A percentile compares a stretch with the other conserved stretches of the same genome.
Evolutionary conservation across 495 filamentous ascomycete genomes (phyloP).

Genomic region (Talaromyces stipitatus): DNA sequence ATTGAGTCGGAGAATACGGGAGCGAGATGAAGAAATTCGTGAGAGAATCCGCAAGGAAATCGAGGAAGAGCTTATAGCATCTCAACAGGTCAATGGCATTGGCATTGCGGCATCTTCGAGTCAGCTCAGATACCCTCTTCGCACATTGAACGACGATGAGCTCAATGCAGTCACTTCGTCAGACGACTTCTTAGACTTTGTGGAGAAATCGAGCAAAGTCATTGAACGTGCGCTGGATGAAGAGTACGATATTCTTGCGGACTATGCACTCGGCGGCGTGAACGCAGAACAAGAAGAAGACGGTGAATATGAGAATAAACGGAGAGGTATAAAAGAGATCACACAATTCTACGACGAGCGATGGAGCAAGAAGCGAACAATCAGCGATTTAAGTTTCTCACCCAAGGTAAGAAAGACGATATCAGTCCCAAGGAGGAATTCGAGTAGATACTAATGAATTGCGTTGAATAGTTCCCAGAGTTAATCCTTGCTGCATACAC

Average conservation of each 20-base stretch:
- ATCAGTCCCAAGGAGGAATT: too few species aligned
- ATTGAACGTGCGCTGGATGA: constrained; percentile 93
- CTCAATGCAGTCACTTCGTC: constrained; percentile 85
- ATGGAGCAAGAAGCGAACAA: constrained; percentile 96
- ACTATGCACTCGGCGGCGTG: constrained; percentile 73
- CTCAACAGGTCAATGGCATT: constrained; percentile 49
- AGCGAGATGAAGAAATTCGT: constrained; percentile 81
- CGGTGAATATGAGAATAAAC: constrained; percentile 72
- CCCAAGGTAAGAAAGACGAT: constrained; percentile 52
- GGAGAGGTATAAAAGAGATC: constrained; percentile 75
- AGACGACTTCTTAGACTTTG: constrained; percentile 88
- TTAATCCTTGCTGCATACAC: constrained; percentile 90
- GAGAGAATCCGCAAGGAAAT: constrained; percentile 82
- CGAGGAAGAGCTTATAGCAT: constrained; percentile 77
- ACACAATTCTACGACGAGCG: constrained; percentile 90
- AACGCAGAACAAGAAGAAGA: constrained; percentile 73
- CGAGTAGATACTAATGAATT: too few species aligned
- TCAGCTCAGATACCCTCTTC: constrained; percentile 64
- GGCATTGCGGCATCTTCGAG: constrained; percentile 36
- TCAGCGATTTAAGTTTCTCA: constrained; percentile 87
- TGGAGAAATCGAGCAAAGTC: constrained; percentile 92
- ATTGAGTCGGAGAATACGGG: constrained; percentile 64
- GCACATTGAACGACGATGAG: constrained; percentile 77
- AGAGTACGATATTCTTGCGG: constrained; percentile 88
- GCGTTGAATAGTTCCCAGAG: constrained; percentile 90